phyloP scores from a whole-genome alignment of 2,329 filamentous ascomycete genomes.

The Aureobasidium sp. region DNA sequence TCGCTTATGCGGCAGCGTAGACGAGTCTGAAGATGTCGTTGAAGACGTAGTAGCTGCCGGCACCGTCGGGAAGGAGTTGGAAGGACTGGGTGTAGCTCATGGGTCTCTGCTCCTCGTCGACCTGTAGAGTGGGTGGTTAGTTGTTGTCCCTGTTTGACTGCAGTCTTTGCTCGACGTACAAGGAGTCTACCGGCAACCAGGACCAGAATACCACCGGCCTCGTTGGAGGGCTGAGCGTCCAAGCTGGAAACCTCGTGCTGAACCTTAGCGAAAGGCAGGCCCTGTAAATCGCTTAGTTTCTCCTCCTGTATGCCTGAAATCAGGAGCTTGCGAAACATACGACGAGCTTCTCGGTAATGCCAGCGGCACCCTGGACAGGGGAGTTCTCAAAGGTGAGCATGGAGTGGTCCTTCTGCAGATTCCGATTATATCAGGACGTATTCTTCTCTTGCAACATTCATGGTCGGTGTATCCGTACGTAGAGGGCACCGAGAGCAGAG shows the following conservation, averaged over 20 bases:
- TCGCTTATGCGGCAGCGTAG: conserved; percentile 43
- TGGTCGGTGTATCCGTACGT: conserved; percentile 53
- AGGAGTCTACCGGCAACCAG: conserved; percentile 80
- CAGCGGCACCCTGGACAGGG: conserved; percentile 54
- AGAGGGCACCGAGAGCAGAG: conserved; percentile 59
- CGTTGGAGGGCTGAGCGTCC: conserved; percentile 72
- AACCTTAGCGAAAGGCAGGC: conserved; percentile 73
- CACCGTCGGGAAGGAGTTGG: conserved; percentile 65
- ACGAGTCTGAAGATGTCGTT: conserved; percentile 95
- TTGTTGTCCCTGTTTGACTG: neutral
- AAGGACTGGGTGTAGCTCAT: conserved; percentile 92
- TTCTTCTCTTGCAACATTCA: conserved; percentile 17
- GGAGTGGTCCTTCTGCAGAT: conserved; percentile 65
- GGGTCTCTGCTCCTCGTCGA: conserved; percentile 76
- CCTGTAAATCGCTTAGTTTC: conserved; percentile 40
- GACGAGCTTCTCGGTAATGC: conserved; percentile 72
- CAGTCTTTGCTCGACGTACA: conserved; percentile 45
- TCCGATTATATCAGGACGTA: neutral
- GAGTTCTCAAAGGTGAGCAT: conserved; percentile 88
- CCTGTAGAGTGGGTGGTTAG: conserved; percentile 42
- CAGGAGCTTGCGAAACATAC: conserved; percentile 45
- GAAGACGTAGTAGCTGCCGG: conserved; percentile 73
- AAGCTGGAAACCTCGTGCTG: conserved; percentile 69
- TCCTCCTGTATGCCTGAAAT: neutral
- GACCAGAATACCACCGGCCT: conserved; percentile 68